Percentiles rank a stretch among this genome's conserved stretches.
Conservation (phyloP, 345 rosid genomes). For the Lumnitzera racemosa region DNA sequence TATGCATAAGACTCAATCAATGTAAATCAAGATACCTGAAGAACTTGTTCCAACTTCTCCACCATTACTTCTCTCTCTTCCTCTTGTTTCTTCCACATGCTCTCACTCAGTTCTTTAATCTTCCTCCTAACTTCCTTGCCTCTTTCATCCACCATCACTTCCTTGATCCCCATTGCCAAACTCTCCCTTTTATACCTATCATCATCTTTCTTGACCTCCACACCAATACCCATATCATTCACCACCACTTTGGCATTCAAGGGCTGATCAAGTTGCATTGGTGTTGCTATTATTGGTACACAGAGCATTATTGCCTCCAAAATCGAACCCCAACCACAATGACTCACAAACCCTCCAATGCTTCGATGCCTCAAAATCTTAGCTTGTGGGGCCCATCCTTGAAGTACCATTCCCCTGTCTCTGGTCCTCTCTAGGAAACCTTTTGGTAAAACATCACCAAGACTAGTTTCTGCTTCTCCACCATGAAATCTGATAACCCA, state of each 20-base stretch:
- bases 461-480: constrained; percentile 5
- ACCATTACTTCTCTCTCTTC: no score
- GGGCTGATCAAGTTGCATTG: constrained; percentile 27
- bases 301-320: constrained; percentile 20
- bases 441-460: constrained; percentile 18
- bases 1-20: no score
- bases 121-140: no score
- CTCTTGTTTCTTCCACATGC: no score
- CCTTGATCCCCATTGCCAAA: no score
- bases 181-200: no score
- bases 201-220: neutral
- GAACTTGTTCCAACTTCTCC: no score
- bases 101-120: no score
- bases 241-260: constrained; percentile 10
- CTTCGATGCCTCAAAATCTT: constrained; percentile 17
- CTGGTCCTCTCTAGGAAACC: constrained; percentile 22
- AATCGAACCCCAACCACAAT: constrained; percentile 29
- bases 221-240: constrained; percentile 7
- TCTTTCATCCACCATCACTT: no score
- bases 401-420: constrained; percentile 17
- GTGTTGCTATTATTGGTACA: constrained; percentile 18
- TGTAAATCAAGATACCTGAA: no score
- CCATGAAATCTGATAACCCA: constrained; percentile 27
- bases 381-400: constrained; percentile 32
- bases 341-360: constrained; percentile 24